phyloP scores from a whole-genome alignment of 257 asterid species.

The Marsdenia floribunda region DNA sequence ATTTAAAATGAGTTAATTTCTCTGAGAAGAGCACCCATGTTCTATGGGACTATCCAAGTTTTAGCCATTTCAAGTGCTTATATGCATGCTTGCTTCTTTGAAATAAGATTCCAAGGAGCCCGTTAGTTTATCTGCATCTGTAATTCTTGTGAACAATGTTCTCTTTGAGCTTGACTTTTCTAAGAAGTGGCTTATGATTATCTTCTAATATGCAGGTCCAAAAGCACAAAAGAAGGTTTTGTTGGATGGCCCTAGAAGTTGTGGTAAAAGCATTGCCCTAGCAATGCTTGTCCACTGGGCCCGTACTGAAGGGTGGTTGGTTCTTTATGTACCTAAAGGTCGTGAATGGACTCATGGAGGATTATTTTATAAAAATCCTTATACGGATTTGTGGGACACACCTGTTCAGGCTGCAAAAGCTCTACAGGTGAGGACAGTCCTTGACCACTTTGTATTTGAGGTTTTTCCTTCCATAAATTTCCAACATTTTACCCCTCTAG shows the following conservation, averaged over 20 bases:
- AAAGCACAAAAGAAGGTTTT: constrained; percentile 64
- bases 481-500: background rate
- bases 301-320: constrained; percentile 96
- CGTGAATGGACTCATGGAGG: constrained; percentile 96
- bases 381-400: constrained; percentile 85
- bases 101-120: background rate
- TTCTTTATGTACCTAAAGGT: constrained; percentile 79
- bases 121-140: background rate
- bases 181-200: constrained; percentile 6
- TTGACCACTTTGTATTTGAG: constrained; percentile 3
- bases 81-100: background rate
- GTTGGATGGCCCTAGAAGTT: constrained; percentile 79
- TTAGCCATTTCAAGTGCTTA: background rate
- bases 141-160: constrained; percentile 5
- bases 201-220: constrained; percentile 44
- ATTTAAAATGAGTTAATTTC: background rate
- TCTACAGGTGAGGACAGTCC: constrained; percentile 45
- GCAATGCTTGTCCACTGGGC: constrained; percentile 99
- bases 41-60: background rate
- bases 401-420: constrained; percentile 80
- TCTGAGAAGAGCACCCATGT: background rate
- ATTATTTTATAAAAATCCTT: constrained; percentile 66
- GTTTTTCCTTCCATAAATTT: background rate
- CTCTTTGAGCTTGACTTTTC: background rate
- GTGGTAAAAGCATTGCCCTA: constrained; percentile 90